Base-by-base conservation (phyloP, 2,329 filamentous ascomycete genomes). In the Tolypocladium paradoxum region DNA sequence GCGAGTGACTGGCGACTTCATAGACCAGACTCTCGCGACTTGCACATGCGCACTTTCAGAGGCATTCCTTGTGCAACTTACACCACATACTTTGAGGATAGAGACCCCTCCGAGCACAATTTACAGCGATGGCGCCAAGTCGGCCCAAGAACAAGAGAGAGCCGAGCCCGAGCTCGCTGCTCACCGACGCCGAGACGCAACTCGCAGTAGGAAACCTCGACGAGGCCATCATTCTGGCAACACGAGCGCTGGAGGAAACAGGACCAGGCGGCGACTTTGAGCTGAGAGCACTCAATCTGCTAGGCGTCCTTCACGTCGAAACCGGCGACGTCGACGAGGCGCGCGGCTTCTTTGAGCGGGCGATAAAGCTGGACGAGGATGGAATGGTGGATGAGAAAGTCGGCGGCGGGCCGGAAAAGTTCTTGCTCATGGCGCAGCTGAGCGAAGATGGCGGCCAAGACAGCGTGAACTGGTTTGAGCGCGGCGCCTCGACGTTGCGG, bases 351-450 rank as follows among this genome's bases (percentile, higher is more conserved):
- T 95, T 96, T 63, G 68, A 83, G 55, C 76, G 80, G 47, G 90
- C 93, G 0, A 86, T 87, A 37, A 74, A 78, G 52, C 78, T 93
- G 36, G 93, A 99, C 66, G 78, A 84, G 27, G 82, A 91, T 54
- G 93, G 92, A 20, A 70, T 74, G 38, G 73, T 83, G 55, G 79
- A 85, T 20, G 86, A 90, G 62, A 79, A 82, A 38, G 68, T 84
- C 50, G 91, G 90, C 49, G 90, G 89, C 31, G 91, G 91, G 1
- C 83, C 90, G 0, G 92, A 97, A 65, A 97, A 96, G 72, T 97
- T 96, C 65, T 73, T 97, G 49, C 95, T 91, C 82, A 76, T 99
- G 54, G 93, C 93, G 57, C 93, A 99, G 71, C 77, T 99, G 63
- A 93, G 82, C 65, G 82, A 85, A 55, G 77, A 85, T 48, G 84